Conservation (phyloP, 768 basidiomycete genomes). For the Amanita phalloides region DNA sequence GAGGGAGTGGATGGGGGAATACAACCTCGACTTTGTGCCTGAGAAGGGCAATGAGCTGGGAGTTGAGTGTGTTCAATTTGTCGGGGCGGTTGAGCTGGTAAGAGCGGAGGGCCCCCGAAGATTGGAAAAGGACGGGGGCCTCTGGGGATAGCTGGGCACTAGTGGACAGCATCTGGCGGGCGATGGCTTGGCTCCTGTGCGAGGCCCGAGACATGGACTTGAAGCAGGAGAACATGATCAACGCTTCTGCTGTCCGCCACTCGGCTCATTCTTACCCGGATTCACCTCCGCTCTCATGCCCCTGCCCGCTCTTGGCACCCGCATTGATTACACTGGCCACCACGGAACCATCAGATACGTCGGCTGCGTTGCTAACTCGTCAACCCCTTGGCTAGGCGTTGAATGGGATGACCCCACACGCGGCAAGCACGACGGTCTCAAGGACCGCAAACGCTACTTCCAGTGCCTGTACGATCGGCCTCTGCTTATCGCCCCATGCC, state of each 20-base stretch:
- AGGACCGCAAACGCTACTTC: conserved; percentile 75
- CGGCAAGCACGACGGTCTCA: conserved; percentile 82
- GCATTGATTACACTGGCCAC: conserved; percentile 42
- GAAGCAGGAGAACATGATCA: conserved; percentile 13
- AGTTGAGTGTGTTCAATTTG: conserved; percentile 77
- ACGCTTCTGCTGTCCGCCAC: no score
- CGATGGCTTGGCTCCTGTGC: conserved; percentile 32
- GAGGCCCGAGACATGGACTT: conserved; percentile 30
- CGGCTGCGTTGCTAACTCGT: conserved; percentile 52
- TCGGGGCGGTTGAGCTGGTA: conserved; percentile 72
- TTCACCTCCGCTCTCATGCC: conserved; percentile 10
- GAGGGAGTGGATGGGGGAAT: background rate
- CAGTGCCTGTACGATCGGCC: conserved; percentile 45
- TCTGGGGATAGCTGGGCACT: conserved; percentile 16
- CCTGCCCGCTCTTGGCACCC: conserved; percentile 34
- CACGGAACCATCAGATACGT: conserved; percentile 63
- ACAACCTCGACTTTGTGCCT: conserved; percentile 66
- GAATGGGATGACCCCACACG: conserved; percentile 87
- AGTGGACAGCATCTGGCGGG: conserved; percentile 38
- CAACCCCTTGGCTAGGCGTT: conserved; percentile 84
- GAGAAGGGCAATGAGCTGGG: conserved; percentile 64
- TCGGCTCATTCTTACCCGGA: background rate
- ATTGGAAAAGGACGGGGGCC: conserved; percentile 56
- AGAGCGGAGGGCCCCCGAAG: conserved; percentile 48
- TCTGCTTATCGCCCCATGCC: conserved; percentile 6